Evolutionary conservation across 202 grass and related monocot genomes (phyloP), one percentile per base, ranked within the genome.

Genomic region (Elaeis oleifera): DNA sequence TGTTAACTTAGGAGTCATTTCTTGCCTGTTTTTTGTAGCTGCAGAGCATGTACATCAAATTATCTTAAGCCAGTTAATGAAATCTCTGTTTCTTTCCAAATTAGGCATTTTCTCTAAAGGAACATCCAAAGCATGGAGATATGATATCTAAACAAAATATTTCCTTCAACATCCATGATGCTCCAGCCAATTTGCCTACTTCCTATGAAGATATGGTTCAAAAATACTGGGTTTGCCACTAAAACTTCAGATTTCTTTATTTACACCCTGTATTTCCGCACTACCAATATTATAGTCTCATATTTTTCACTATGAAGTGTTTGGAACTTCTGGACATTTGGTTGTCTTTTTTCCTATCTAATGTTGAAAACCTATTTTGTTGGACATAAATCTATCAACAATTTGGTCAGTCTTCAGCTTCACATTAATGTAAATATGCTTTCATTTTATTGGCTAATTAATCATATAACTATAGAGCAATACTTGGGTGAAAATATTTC

Each of bases 61-160:
- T 26, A 1, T 69, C 6, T 57, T 3, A 64, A 20, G 17, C 29
- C 4, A 32, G 29, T 32, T 36, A 36, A 28, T 36, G 75, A 18
- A 66, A 17, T 63, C 82, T 74, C 59, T 53, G 31, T 64, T 81
- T 82, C 76, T 19, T 71, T 81, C 54, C 59, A 9, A 23, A 29
- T 21, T 85, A 99, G 94, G 85, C 88, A 75, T 99, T 99, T 89
- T 99, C 88, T 84, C 16, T 86, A 6, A 99, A 90, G 71, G 94
- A 99, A 65, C 65, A 59, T 61, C 82, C 88, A 59, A 97, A 97
- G 65, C 58, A 81, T 73, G 82, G 68, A 29, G 23, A 24, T 2
- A 24, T 24, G 23, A 24, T 24, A 24, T 24, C 23, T 23, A 23
- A 23, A 23, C 23, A 23, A 23, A 23, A 23, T 23, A 23, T 23